Conservation (phyloP, 2,329 filamentous ascomycete genomes). For the Lachnellula hyalina region DNA sequence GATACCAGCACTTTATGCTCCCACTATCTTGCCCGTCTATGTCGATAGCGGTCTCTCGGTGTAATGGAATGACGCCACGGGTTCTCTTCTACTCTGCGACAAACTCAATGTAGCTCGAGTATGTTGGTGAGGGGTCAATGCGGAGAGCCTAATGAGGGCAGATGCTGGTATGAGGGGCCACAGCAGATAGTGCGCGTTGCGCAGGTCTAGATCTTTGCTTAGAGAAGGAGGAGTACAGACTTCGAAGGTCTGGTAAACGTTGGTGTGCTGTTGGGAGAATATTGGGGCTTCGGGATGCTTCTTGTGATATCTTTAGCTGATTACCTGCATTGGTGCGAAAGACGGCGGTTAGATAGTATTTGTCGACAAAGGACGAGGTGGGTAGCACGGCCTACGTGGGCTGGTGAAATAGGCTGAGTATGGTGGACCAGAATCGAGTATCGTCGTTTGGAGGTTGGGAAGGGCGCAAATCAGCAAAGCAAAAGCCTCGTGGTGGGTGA, state of each 20-base stretch:
- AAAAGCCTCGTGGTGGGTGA: neutral
- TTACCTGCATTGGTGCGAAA: neutral
- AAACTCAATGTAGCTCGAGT: neutral
- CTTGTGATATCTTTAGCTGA: neutral
- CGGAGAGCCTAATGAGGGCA: neutral
- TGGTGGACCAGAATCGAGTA: neutral
- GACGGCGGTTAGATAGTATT: neutral
- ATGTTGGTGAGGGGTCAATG: conserved; percentile 1
- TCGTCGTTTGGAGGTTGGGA: neutral
- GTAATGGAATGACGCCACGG: neutral
- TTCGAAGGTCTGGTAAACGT: neutral
- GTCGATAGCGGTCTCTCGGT: neutral
- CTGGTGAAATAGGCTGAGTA: neutral
- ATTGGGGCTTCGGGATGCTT: neutral
- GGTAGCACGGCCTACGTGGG: neutral
- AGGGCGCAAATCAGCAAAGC: neutral
- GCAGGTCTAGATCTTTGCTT: neutral
- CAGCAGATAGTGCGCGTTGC: neutral
- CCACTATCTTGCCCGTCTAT: neutral
- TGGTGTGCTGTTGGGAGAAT: neutral
- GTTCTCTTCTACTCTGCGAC: neutral
- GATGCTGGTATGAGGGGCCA: neutral
- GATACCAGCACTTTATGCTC: neutral
- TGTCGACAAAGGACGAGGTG: neutral
- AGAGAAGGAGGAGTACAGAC: neutral